Conservation (phyloP, 208 protist genomes). For the Naegleria gruberi region DNA sequence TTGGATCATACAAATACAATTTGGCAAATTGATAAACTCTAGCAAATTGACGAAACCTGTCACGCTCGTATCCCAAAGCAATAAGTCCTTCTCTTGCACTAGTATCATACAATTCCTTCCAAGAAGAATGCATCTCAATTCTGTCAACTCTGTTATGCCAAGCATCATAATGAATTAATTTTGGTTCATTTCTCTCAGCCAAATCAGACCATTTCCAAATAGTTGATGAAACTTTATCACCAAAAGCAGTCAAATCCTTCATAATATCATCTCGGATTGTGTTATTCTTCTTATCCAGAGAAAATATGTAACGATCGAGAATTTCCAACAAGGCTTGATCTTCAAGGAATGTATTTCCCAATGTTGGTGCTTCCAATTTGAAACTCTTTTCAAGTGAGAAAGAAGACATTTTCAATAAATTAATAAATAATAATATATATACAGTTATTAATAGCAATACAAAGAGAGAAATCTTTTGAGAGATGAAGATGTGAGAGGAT, state of each 20-base stretch:
- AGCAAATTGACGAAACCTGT: slow-evolving; percentile 6
- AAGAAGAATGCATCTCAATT: slow-evolving; percentile 24
- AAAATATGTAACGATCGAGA: background rate
- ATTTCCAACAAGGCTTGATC: background rate
- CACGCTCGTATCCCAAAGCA: slow-evolving; percentile 30
- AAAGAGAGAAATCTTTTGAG: too few relatives aligned
- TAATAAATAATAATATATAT: too few relatives aligned
- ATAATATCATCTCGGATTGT: background rate
- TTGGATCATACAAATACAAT: slow-evolving; percentile 26
- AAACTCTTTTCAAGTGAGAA: too few relatives aligned
- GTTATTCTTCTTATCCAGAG: too few relatives aligned
- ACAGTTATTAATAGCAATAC: too few relatives aligned
- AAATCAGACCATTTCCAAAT: background rate
- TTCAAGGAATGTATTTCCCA: background rate
- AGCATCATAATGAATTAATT: background rate
- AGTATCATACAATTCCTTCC: slow-evolving; percentile 32
- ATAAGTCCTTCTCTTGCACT: slow-evolving; percentile 34
- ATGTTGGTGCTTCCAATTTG: too few relatives aligned
- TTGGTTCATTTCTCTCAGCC: background rate
- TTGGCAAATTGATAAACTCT: slow-evolving; percentile 36
- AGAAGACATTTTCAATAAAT: too few relatives aligned
- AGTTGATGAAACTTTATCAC: background rate
- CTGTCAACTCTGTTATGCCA: slow-evolving; percentile 32
- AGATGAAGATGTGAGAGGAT: too few relatives aligned
- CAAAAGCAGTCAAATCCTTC: background rate